Base-by-base conservation (phyloP, 768 basidiomycete species). In the Suillus clintonianus region DNA sequence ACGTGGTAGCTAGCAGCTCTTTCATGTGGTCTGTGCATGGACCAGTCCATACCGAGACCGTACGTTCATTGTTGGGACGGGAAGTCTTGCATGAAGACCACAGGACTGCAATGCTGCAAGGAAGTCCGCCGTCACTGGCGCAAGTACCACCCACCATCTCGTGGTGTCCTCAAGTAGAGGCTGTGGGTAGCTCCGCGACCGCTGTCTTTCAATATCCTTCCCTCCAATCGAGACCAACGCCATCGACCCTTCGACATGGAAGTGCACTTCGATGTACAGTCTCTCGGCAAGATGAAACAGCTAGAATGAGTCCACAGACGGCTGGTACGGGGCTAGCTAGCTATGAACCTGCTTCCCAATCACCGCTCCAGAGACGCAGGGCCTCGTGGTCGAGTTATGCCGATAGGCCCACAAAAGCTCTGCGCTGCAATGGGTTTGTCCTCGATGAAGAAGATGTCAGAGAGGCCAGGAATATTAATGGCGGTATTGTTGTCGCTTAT, bases 401-500 rank as follows among this genome's bases (percentile, higher is more conserved):
- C 11, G 51, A 53, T 19, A 10, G 51, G 10, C 51, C 51, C 11
- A 3, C 51, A 32, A 53, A 53, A 32, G 30, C 51, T 34, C 19
- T 53, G 32, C 32, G 30, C 11, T 53, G 51, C 19, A 53, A n/a
- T 11, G 51, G 51, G 10, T 34, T 53, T 53, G 11, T 32, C 51
- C 30, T 53, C 32, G 51, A 53, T 53, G 51, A 53, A 53, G 51
- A 53, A 53, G 51, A 53, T 17, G 32, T 53, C 30, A 53, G 7
- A 19, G 51, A 53, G 32, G 13, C 51, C 5, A 32, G 30, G 51
- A 19, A 19, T n/a, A 53, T 53, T 13, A 53, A 74, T 42, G 64
- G 64, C 27, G 42, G 55, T 3, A 68, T 66, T 53, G 61, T 65
- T 1, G 66, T 66, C 43, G 65, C 68, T 51, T 74, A 74, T 58